Conservation (phyloP, 257 asterid species). For the Rhazya stricta region DNA sequence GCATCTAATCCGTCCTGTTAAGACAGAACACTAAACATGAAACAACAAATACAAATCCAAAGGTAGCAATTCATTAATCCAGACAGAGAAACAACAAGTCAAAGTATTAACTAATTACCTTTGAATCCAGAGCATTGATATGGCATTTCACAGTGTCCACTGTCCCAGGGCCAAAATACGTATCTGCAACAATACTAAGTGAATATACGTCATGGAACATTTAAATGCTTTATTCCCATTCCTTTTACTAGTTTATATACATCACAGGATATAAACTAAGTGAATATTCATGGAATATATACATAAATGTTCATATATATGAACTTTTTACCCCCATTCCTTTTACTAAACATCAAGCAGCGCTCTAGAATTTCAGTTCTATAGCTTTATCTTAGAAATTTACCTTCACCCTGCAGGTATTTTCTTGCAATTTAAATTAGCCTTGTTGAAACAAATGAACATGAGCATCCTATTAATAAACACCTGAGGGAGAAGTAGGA, state of each 20-base stretch:
- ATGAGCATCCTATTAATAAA: not conserved
- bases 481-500: not conserved
- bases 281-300: too few species aligned
- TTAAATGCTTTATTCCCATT: not conserved
- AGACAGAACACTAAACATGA: not conserved
- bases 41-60: not conserved
- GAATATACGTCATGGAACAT: not conserved
- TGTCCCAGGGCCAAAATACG: constrained; percentile 81
- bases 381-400: not conserved
- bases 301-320: too few species aligned
- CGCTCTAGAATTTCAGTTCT: not conserved
- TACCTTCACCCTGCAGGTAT: not conserved
- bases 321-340: not conserved
- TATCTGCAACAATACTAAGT: constrained; percentile 41
- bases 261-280: too few species aligned
- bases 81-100: constrained; percentile 1
- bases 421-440: not conserved
- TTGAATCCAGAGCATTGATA: constrained; percentile 58
- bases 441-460: not conserved
- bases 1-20: constrained; percentile 78
- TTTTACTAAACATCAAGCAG: not conserved
- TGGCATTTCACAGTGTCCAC: constrained; percentile 69
- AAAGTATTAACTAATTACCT: constrained; percentile 34
- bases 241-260: not conserved
- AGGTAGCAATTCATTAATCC: not conserved